Base-by-base conservation (phyloP, 2,329 filamentous ascomycete species). In the Aspergillus ochraceus region DNA sequence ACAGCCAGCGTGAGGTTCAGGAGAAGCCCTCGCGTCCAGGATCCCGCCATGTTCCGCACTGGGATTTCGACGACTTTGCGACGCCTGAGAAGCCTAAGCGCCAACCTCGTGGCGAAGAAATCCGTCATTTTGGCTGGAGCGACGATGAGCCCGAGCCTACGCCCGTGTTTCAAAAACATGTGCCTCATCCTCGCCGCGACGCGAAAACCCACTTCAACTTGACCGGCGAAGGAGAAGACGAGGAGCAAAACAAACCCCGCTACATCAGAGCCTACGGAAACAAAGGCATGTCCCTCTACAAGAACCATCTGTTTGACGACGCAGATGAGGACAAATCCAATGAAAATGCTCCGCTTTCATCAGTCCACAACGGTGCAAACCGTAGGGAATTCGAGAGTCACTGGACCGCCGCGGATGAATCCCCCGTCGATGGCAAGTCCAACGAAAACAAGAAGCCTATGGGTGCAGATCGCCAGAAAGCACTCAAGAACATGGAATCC, bases 61-160 rank as follows among this genome's bases (percentile, higher is more conserved):
- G 94, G 92, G 87, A 87, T 52, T 98, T 98, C 75, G 86, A 91
- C 62, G 92, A 97, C 77, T 96, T 96, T 69, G 80, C 81, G 17
- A 97, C 93, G 0, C 94, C 94, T 0, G 84, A 89, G 65, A 97
- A 96, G 81, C 81, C 86, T 52, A 82, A 84, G 4, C 79, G 82
- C 50, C 90, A 89, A 74, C 74, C 84, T 55, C 84, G 88, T 60
- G 80, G 83, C 45, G 86, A 92, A 70, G 88, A 95, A 62, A 84
- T 88, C 61, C 89, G 90, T 57, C 89, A 95, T 74, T 87, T 88
- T 72, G 84, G 82, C 61, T 96, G 91, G 86, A 89, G 88, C 67
- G 87, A 89, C 52, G 88, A 92, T 61, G 85, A 89, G 65, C 80
- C 68, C 19, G 71, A 73, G 8, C 56, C 60, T 22, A 71, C 75